phyloP scores from a whole-genome alignment of 768 basidiomycete species.

The Tulasnella sp. region DNA sequence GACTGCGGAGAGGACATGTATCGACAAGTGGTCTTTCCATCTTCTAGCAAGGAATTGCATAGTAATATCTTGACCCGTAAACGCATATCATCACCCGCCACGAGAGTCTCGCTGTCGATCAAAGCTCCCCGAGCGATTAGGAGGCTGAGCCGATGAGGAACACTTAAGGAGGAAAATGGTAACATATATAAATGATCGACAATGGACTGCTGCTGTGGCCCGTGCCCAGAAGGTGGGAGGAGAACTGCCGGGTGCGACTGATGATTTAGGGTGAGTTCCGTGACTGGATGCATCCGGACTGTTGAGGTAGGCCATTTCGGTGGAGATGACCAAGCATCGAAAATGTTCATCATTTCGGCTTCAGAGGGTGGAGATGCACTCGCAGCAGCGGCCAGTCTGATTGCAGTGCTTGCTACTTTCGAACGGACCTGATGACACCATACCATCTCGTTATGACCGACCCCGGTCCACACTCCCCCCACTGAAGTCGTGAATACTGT shows the following conservation, averaged over 20 bases:
- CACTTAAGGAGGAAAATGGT: not conserved
- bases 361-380: not conserved
- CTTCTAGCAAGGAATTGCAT: not conserved
- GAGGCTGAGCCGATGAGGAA: not conserved
- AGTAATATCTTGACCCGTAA: not conserved
- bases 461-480: slow-evolving; percentile 89
- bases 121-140: not conserved
- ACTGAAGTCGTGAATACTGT: slow-evolving; percentile 78
- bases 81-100: not conserved
- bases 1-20: not conserved
- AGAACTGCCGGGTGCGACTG: not conserved
- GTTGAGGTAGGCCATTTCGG: not conserved
- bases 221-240: not conserved
- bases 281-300: too few relatives aligned
- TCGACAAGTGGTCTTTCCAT: not conserved
- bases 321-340: slow-evolving; percentile 44
- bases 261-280: not conserved
- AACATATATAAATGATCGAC: not conserved
- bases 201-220: not conserved
- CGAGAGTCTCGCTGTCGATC: not conserved
- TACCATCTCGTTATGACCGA: slow-evolving; percentile 93
- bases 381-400: slow-evolving; percentile 42
- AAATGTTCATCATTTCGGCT: slow-evolving; percentile 25
- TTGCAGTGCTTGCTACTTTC: slow-evolving; percentile 66
- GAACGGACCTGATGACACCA: slow-evolving; percentile 98